Conservation (phyloP, 495 filamentous ascomycete genomes). For the Neurospora tetraspora region DNA sequence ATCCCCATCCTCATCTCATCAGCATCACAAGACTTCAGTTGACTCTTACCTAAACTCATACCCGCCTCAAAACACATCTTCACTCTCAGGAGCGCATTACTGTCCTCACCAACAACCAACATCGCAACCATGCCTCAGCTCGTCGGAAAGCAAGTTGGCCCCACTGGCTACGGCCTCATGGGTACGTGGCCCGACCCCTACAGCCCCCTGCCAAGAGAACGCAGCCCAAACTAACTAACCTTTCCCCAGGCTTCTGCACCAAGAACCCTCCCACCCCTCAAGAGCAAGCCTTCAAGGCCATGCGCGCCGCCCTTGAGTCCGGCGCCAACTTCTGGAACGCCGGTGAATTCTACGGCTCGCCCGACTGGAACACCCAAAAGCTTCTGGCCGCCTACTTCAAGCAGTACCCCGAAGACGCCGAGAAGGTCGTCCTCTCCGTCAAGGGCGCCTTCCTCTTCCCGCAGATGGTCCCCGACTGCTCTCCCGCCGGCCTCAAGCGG, state of each 20-base stretch:
- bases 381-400: slow-evolving; percentile 56
- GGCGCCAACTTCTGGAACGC: slow-evolving; percentile 70
- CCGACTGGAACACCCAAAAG: slow-evolving; percentile 52
- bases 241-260: neutral
- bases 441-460: slow-evolving; percentile 45
- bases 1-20: neutral
- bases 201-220: neutral
- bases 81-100: neutral
- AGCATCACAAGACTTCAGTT: neutral
- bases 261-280: neutral
- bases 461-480: slow-evolving; percentile 37
- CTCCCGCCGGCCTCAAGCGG: slow-evolving; percentile 48
- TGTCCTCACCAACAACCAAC: neutral
- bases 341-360: slow-evolving; percentile 67
- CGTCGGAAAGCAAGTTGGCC: slow-evolving; percentile 37
- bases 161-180: slow-evolving; percentile 44
- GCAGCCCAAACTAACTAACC: neutral
- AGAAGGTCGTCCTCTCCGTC: slow-evolving; percentile 54
- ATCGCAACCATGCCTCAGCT: slow-evolving; percentile 29
- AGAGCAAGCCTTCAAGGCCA: slow-evolving; percentile 45
- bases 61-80: neutral
- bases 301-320: slow-evolving; percentile 51
- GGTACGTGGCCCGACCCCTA: slow-evolving; percentile 15
- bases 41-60: neutral
- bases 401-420: slow-evolving; percentile 55